Evolutionary conservation across 805 yeast species (phyloP).

Genomic region (Saccharomycopsis sp.): DNA sequence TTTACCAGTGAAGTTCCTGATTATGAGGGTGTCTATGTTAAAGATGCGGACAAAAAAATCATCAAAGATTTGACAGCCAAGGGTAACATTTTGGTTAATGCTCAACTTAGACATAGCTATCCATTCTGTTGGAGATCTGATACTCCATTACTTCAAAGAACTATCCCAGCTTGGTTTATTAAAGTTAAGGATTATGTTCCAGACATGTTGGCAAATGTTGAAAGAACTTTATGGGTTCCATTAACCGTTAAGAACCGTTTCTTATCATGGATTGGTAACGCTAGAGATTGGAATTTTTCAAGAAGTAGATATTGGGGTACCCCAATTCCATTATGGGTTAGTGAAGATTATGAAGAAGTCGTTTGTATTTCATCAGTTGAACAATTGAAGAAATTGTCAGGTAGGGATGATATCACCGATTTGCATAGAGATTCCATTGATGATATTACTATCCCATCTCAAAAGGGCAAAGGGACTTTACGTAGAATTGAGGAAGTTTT

Average conservation of each 20-base stretch:
- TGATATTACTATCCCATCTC: constrained; percentile 86
- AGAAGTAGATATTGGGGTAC: constrained; percentile 99
- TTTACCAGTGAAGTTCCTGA: constrained; percentile 71
- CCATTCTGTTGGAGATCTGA: constrained; percentile 99
- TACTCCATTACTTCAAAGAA: constrained; percentile 91
- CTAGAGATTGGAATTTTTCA: constrained; percentile 98
- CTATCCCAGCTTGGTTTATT: constrained; percentile 98
- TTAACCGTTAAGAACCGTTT: constrained; percentile 83
- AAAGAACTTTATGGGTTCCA: constrained; percentile 93
- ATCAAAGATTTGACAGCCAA: constrained; percentile 74
- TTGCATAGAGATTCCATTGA: constrained; percentile 93
- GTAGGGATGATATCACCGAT: constrained; percentile 74
- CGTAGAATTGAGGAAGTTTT: constrained; percentile 95
- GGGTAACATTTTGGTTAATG: constrained; percentile 67
- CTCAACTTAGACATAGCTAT: constrained; percentile 90
- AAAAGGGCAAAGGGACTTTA: constrained; percentile 78
- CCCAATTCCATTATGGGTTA: constrained; percentile 96
- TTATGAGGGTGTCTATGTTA: constrained; percentile 79
- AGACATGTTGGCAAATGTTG: constrained; percentile 79
- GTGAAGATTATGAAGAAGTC: constrained; percentile 87
- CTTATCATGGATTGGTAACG: constrained; percentile 96
- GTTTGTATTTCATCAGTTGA: constrained; percentile 89
- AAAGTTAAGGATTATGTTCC: constrained; percentile 84
- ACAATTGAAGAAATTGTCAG: constrained; percentile 80
- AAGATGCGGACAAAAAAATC: constrained; percentile 90